These are phyloP conservation scores for Triangularia verruculosa DNA, from an alignment of 2,329 filamentous ascomycete species.

Conservation along the genomic window DNA sequence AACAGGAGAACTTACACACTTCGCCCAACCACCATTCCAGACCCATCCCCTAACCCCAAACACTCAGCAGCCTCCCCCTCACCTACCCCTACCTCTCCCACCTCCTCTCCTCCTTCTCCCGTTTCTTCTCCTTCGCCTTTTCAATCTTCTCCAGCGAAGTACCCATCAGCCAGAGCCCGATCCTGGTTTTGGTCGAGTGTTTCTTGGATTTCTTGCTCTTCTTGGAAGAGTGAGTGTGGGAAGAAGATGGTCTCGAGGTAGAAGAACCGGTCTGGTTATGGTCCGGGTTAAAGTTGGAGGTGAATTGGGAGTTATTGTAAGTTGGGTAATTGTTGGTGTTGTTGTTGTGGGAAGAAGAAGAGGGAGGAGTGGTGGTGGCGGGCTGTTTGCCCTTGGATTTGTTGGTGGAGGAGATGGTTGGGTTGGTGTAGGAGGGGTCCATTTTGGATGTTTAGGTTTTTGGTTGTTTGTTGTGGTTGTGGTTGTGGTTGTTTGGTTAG, in stretches of 20 bases:
- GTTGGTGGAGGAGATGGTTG: not conserved
- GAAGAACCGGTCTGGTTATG: conserved; percentile 2
- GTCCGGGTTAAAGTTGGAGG: not conserved
- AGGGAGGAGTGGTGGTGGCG: not conserved
- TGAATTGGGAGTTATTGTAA: not conserved
- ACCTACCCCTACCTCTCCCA: not conserved
- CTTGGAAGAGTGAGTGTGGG: not conserved
- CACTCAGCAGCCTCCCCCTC: too few relatives aligned
- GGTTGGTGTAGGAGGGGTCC: not conserved
- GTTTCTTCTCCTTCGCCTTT: conserved; percentile 2
- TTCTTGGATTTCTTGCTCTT: conserved; percentile 3
- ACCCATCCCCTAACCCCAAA: too few relatives aligned
- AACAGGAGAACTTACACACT: too few relatives aligned
- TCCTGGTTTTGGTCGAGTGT: not conserved
- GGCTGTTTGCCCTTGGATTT: not conserved
- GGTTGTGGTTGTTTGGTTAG: not conserved
- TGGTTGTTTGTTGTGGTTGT: not conserved
- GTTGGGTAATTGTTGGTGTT: not conserved
- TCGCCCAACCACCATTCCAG: too few relatives aligned
- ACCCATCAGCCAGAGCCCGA: conserved; percentile 16
- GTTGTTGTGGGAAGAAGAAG: not conserved
- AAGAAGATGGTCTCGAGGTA: not conserved
- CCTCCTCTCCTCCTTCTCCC: conserved; percentile 2
- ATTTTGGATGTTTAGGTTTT: not conserved
- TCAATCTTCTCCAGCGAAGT: conserved; percentile 12